Base-by-base conservation (phyloP, 2,329 filamentous ascomycete species). In the Aspergillus fijiensis region DNA sequence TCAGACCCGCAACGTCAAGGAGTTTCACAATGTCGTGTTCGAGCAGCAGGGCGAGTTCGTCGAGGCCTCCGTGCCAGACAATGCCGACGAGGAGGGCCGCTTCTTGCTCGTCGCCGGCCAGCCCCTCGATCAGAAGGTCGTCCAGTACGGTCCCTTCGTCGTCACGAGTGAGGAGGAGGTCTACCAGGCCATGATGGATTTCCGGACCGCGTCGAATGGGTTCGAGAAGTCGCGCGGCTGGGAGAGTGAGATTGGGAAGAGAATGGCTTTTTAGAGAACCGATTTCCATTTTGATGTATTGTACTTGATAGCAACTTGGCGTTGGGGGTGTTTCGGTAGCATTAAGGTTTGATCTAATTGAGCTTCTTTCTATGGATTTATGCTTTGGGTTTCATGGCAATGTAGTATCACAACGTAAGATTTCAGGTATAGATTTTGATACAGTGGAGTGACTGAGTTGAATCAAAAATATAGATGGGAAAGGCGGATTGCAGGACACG, bases 11-110 rank as follows among this genome's bases (percentile, higher is more conserved):
- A 3, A 62, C 4, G 67, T 74, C 31, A 67, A 73, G 58, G 84
- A 90, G 71, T 97, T 87, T 74, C 88, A 97, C 78, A 97, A 95
- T 73, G 90, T 95, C 25, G 91, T 97, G 5, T 96, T 98, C 71
- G 88, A 92, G 69, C 85, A 87, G 65, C 81, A 85, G 29, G 94
- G 94, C 50, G 91, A 96, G 69, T 83, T 85, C 29, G 84, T 98
- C 9, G 83, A 89, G 63, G 86, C 88, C 2, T 84, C 85, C 54
- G 90, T 95, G 11, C 84, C 86, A 3, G 84, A 85, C 12, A 84
- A 81, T 49, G 90, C 89, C 0, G 82, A 84, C 39, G 82, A 85
- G 66, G 79, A 79, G 49, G 74, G 75, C 0, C 74, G 77, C 42
- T 81, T 85, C 59, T 70, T 95, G 49, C 79, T 96, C 35, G 83